Base-by-base conservation (phyloP, 2,329 filamentous ascomycete genomes). In the Fonsecaea erecta region DNA sequence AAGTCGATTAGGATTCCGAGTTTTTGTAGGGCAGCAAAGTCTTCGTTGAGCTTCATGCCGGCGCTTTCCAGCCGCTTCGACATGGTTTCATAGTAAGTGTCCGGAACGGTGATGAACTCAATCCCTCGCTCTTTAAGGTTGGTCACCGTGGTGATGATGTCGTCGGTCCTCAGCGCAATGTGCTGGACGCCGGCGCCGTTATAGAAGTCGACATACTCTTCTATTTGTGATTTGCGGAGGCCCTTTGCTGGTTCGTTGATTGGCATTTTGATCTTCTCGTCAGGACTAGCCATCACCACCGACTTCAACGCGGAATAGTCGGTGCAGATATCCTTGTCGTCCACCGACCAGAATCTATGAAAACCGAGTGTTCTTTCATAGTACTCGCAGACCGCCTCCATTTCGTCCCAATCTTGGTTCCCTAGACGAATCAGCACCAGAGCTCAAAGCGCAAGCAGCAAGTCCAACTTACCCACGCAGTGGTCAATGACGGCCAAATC, bases 331-430 rank as follows among this genome's bases (percentile, higher is more conserved):
- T 96, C 88, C 71, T 87, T 90, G 83, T 97, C 94, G 77, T 97
- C 94, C 64, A 97, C 93, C 61, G 89, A 92, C 94, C 94, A 97
- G 88, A 97, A 97, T 71, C 93, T 91, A 82, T 97, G 93, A 86
- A 97, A 97, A 61, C 90, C 90, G 30, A 97, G 90, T 68, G 90
- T 91, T 68, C 88, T 86, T 81, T 97, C 93, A 82, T 97, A 98
- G 78, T 91, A 88, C 64, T 84, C 82, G 74, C 86, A 89, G 24
- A 84, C 80, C 54, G 81, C 80, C 63, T 88, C 84, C 85, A 98
- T 96, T 77, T 93, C 89, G 78, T 93, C 84, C 94, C 94, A 97
- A 78, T 92, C 90, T 82, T 97, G 93, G 83, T 98, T 97, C 71
- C 64, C 64, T 66, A 9, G 16, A 12, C 4, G 18, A 28, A 56